Evolutionary conservation across 2,329 filamentous ascomycete genomes (phyloP).

Genomic region (Ramularia collo-cygni): DNA sequence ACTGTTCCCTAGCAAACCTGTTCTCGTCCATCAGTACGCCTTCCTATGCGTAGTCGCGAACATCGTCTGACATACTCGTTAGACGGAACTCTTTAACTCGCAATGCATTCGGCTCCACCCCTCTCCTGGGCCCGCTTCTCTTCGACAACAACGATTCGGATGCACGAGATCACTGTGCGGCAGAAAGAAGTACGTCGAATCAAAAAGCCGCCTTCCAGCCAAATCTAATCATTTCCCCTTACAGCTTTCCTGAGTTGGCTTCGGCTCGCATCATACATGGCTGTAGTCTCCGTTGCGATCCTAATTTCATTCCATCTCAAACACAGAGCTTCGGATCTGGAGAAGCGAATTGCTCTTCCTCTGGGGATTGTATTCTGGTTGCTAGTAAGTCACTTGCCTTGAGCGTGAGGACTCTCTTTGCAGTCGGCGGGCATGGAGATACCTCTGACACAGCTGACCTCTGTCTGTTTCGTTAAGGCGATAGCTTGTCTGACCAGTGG

Average conservation of each 20-base stretch:
- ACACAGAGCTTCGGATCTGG: conserved; percentile 58
- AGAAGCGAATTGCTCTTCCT: conserved; percentile 71
- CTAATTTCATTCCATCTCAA: conserved; percentile 90
- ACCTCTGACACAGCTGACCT: too few relatives aligned
- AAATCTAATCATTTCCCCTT: too few relatives aligned
- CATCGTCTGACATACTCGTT: neutral
- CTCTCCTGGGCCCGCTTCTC: conserved; percentile 59
- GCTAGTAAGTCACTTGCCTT: conserved; percentile 43
- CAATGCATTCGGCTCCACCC: conserved; percentile 52
- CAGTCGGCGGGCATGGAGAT: too few relatives aligned
- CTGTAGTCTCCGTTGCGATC: conserved; percentile 82
- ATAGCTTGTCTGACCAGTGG: conserved; percentile 71
- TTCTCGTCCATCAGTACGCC: conserved; percentile 43
- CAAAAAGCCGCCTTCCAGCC: too few relatives aligned
- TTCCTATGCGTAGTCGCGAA: neutral
- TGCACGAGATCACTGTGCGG: conserved; percentile 71
- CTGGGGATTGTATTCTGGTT: conserved; percentile 85
- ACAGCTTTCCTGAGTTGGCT: conserved; percentile 78
- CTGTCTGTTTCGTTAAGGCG: conserved; percentile 33
- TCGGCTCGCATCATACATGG: conserved; percentile 81
- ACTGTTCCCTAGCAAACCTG: conserved; percentile 42
- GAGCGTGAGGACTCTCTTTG: too few relatives aligned
- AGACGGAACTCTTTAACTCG: conserved; percentile 38
- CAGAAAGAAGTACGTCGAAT: conserved; percentile 55
- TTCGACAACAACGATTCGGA: conserved; percentile 71